Evolutionary conservation across 768 basidiomycete genomes (phyloP).

Genomic region (Krasilnikovozyma curviuscula): DNA sequence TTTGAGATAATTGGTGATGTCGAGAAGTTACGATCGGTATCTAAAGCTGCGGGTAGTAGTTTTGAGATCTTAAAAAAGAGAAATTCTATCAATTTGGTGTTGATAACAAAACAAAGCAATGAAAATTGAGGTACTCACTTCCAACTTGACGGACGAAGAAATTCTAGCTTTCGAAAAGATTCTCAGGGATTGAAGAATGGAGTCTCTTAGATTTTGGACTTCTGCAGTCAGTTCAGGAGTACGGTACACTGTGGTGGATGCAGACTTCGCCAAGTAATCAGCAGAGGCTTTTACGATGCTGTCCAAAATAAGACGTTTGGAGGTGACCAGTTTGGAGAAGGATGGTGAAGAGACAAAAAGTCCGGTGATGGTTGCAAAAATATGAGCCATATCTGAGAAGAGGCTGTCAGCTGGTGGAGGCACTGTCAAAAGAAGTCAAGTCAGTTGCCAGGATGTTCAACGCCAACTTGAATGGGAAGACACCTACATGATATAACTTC

Average conservation of each 20-base stretch:
- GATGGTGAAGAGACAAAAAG: slow-evolving; percentile 2
- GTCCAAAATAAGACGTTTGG: no score
- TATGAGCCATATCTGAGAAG: no score
- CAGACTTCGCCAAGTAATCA: no score
- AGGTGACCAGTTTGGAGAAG: neutral
- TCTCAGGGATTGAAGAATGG: slow-evolving; percentile 1
- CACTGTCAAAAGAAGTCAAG: no score
- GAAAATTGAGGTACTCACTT: neutral
- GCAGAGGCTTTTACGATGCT: slow-evolving; percentile 1
- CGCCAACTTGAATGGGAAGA: neutral
- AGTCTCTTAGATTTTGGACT: no score
- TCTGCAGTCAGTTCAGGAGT: no score
- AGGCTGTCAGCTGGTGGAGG: no score
- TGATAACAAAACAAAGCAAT: no score
- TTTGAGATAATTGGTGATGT: slow-evolving; percentile 1
- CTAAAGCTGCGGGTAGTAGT: no score
- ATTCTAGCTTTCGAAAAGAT: neutral
- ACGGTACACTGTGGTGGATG: no score
- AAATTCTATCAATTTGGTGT: neutral
- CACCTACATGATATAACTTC: neutral
- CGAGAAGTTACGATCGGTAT: neutral
- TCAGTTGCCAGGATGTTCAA: neutral
- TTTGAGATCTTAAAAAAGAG: neutral
- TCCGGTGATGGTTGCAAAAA: no score
- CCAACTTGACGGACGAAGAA: neutral